A percentile compares a stretch with the other conserved stretches of the same genome.
phyloP scores from a whole-genome alignment of 176 grass and related monocot genomes.

The Carex pumila region DNA sequence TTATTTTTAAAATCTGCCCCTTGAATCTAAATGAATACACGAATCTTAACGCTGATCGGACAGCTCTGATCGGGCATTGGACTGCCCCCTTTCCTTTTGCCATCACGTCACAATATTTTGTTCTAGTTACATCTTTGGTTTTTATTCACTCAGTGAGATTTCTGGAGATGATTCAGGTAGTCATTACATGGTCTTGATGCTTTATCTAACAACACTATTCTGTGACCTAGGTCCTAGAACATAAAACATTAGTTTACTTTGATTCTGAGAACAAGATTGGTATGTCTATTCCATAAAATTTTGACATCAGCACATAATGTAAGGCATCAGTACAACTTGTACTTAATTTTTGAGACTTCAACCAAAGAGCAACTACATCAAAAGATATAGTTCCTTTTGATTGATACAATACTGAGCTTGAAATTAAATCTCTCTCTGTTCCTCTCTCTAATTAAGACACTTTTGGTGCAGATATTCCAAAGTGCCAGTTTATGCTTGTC shows the following conservation, averaged over 20 bases:
- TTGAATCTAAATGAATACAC: no score
- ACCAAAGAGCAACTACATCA: neutral
- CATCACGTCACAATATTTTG: neutral
- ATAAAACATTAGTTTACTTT: neutral
- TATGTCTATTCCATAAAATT: neutral
- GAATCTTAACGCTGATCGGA: no score
- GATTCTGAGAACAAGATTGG: neutral
- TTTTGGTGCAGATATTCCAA: slow-evolving; percentile 78
- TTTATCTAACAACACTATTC: neutral
- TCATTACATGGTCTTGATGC: neutral
- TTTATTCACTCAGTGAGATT: neutral
- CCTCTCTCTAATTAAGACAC: slow-evolving; percentile 18
- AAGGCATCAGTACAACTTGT: neutral
- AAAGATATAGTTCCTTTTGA: neutral
- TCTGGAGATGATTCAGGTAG: neutral
- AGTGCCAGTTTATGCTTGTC: slow-evolving; percentile 90
- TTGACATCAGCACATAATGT: neutral
- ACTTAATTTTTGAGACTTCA: neutral
- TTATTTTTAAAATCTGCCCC: no score
- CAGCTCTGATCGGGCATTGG: no score
- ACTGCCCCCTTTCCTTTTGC: neutral
- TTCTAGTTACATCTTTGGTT: neutral
- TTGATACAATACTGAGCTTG: neutral
- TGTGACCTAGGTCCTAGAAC: neutral
- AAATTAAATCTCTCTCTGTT: neutral